Base-by-base conservation (phyloP, 2,329 filamentous ascomycete genomes). In the Diaporthe sp. region DNA sequence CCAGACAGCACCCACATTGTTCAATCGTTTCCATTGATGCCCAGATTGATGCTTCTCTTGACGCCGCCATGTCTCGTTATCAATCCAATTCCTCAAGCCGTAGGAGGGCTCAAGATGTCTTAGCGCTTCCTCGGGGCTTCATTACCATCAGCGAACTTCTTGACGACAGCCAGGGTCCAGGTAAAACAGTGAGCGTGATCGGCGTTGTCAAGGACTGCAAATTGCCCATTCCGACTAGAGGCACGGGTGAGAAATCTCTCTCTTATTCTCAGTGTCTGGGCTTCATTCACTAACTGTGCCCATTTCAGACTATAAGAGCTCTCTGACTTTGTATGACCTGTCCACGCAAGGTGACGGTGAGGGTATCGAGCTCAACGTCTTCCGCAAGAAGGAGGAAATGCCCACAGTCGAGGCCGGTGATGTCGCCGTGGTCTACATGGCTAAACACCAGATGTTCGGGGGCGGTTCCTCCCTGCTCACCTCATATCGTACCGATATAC, bases 191-290 rank as follows among this genome's bases (percentile, higher is more conserved):
- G 77, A 93, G 87, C 83, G 84, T 97, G 55, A 88, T 95, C 70
- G 95, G 95, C 1, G 83, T 96, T 6, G 90, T 96, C 4, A 90
- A 91, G 71, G 94, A 96, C 79, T 88, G 87, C 67, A 87, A 90
- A 74, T 83, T 87, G 0, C 89, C 91, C 1, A 86, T 85, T 0
- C 74, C 81, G 15, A 91, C 91, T 1, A 85, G 77, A 72, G 88
- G 89, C 31, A 80, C 82, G 34, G 92, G 94, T 88, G 83, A 78
- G 82, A 34, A 37, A 39, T 47, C 74, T 37, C 22, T 51, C 28
- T 34, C 13, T 15, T 7, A 28, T n/a, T 49, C 49, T 53, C 63
- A 2, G 25, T 37, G 4, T 31, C 42, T 34, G 9, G 7, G 20
- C 37, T 34, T 10, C 28, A 20, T 42, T 55, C 5, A 51, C 53